Percentiles rank a stretch among this genome's conserved stretches.
Conservation (phyloP, 2,329 filamentous ascomycete species). For the Epichloe coenophiala region DNA sequence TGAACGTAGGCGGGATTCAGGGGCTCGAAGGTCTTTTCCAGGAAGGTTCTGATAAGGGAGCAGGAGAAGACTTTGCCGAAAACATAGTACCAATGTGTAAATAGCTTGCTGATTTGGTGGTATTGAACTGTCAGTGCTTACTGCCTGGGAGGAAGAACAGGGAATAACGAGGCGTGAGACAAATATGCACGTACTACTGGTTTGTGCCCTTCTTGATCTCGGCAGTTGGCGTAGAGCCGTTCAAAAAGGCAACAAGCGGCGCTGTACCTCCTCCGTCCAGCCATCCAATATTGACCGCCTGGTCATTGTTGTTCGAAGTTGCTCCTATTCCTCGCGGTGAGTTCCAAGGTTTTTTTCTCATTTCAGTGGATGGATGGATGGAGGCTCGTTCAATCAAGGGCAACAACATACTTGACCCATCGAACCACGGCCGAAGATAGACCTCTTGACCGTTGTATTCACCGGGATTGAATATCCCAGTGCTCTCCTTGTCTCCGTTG, state of each 20-base stretch:
- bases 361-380: background rate
- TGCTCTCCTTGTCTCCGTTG: conserved; percentile 8
- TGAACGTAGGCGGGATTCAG: conserved; percentile 17
- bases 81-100: conserved; percentile 16
- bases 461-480: conserved; percentile 18
- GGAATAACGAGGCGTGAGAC: background rate
- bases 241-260: conserved; percentile 14
- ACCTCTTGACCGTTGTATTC: conserved; percentile 10
- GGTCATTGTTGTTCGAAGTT: conserved; percentile 16
- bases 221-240: conserved; percentile 9
- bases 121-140: background rate
- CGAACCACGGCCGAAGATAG: conserved; percentile 17
- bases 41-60: conserved; percentile 9
- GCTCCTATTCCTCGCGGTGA: conserved; percentile 3
- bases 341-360: background rate
- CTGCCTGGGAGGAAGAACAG: background rate
- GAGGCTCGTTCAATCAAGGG: background rate
- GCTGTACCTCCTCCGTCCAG: conserved; percentile 16
- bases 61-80: conserved; percentile 17
- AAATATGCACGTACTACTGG: conserved; percentile 13
- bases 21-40: conserved; percentile 7
- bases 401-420: conserved; percentile 14
- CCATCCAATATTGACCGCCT: conserved; percentile 15
- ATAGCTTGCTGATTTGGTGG: conserved; percentile 12
- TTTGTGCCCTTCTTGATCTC: conserved; percentile 13